These are phyloP conservation scores for Lachancea meyersii DNA, from an alignment of 805 yeast genomes.

Conservation along the genomic window DNA sequence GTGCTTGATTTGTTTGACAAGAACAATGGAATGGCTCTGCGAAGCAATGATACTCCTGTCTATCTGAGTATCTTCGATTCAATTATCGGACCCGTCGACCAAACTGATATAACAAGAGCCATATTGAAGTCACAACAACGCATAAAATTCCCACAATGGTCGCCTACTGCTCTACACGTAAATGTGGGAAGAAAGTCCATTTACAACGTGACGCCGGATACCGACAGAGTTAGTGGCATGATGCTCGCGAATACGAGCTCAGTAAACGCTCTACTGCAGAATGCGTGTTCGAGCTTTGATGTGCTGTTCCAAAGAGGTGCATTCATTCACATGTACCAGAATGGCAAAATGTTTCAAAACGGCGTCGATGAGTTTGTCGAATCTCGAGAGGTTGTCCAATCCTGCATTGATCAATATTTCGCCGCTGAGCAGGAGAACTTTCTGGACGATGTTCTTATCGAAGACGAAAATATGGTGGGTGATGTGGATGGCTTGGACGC, in stretches of 20 bases:
- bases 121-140: conserved; percentile 56
- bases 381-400: conserved; percentile 66
- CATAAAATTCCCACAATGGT: conserved; percentile 78
- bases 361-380: conserved; percentile 66
- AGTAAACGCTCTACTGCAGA: conserved; percentile 57
- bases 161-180: conserved; percentile 70
- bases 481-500: conserved; percentile 22
- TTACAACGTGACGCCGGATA: conserved; percentile 32
- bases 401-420: conserved; percentile 71
- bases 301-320: conserved; percentile 74
- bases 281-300: conserved; percentile 72
- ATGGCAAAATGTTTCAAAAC: conserved; percentile 36
- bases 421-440: conserved; percentile 54
- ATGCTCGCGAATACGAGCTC: conserved; percentile 81
- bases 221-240: conserved; percentile 62
- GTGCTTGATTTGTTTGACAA: conserved; percentile 75
- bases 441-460: conserved; percentile 34
- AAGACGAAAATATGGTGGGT: conserved; percentile 34
- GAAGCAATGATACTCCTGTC: conserved; percentile 38
- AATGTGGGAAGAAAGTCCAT: conserved; percentile 74
- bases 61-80: conserved; percentile 69
- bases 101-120: conserved; percentile 66
- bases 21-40: conserved; percentile 63
- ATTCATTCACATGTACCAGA: conserved; percentile 68
- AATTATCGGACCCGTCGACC: conserved; percentile 57